A percentile compares a stretch with the other conserved stretches of the same genome.
Conservation (phyloP, 768 basidiomycete genomes). For the Lactifluus subvellereus region DNA sequence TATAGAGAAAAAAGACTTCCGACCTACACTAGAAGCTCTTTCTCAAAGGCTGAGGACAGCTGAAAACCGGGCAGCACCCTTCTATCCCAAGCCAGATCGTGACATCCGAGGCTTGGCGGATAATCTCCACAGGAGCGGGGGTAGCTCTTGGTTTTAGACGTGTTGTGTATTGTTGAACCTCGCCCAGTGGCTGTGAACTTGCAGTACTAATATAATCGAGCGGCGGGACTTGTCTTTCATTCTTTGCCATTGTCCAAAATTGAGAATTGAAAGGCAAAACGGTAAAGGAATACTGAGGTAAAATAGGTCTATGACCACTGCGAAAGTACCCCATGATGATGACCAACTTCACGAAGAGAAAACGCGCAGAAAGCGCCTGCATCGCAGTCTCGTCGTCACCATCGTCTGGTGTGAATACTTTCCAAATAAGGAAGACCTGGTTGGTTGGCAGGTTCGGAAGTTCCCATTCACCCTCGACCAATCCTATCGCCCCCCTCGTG, state of each 20-base stretch:
- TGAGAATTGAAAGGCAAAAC: too few species aligned
- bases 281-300: too few species aligned
- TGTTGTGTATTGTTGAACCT: neutral
- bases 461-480: neutral
- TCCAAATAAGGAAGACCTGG: neutral
- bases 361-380: too few species aligned
- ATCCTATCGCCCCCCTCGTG: neutral
- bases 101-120: constrained; percentile 7
- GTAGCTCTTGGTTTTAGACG: neutral
- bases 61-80: neutral
- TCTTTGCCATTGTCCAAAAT: too few species aligned
- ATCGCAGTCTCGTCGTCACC: too few species aligned
- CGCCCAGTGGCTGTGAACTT: neutral
- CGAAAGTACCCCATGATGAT: too few species aligned
- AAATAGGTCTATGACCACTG: too few species aligned
- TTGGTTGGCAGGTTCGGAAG: too few species aligned
- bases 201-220: neutral
- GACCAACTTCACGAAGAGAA: too few species aligned
- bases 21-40: neutral
- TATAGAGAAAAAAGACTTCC: neutral
- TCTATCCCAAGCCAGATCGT: neutral
- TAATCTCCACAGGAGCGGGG: neutral
- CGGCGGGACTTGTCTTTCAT: too few species aligned
- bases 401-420: neutral
- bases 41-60: neutral